These are phyloP conservation scores for Pecoramyces ruminantium DNA, from an alignment of 192 early-diverging fungal genomes.

Conservation along the genomic window DNA sequence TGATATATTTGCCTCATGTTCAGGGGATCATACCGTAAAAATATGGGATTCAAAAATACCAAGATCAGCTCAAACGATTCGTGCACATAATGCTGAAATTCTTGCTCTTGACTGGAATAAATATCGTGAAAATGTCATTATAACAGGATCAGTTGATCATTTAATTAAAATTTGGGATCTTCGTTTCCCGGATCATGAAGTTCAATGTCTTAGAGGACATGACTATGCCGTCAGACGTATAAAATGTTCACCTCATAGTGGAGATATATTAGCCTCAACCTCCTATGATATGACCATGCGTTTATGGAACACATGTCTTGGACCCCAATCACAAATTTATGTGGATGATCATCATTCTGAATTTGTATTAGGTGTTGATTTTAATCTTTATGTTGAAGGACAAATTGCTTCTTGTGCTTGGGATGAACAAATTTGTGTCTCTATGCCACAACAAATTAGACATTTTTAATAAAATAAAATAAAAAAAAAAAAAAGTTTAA, in stretches of 20 bases:
- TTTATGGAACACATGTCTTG: constrained; percentile 59
- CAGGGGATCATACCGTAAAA: constrained; percentile 79
- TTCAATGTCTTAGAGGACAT: constrained; percentile 63
- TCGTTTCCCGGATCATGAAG: constrained; percentile 51
- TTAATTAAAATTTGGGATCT: constrained; percentile 86
- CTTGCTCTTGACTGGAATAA: constrained; percentile 96
- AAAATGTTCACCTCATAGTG: constrained; percentile 81
- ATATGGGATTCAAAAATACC: constrained; percentile 78
- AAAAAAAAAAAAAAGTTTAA: background rate
- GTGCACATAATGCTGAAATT: constrained; percentile 71
- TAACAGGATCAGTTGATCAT: constrained; percentile 76
- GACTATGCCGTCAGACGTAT: constrained; percentile 84
- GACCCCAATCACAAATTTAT: constrained; percentile 24
- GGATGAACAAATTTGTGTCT: constrained; percentile 77
- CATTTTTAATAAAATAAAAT: background rate
- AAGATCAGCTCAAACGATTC: constrained; percentile 16
- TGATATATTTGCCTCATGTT: constrained; percentile 69
- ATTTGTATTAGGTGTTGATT: constrained; percentile 93
- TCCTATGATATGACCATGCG: constrained; percentile 94
- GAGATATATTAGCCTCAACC: constrained; percentile 60
- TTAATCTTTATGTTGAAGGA: constrained; percentile 71
- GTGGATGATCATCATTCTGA: constrained; percentile 80
- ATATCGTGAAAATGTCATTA: constrained; percentile 66
- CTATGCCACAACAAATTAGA: background rate
- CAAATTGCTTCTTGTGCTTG: constrained; percentile 85